A percentile compares a stretch with the other conserved stretches of the same genome.
phyloP scores from a whole-genome alignment of 495 filamentous ascomycete genomes.

The Acidiella bohemica region DNA sequence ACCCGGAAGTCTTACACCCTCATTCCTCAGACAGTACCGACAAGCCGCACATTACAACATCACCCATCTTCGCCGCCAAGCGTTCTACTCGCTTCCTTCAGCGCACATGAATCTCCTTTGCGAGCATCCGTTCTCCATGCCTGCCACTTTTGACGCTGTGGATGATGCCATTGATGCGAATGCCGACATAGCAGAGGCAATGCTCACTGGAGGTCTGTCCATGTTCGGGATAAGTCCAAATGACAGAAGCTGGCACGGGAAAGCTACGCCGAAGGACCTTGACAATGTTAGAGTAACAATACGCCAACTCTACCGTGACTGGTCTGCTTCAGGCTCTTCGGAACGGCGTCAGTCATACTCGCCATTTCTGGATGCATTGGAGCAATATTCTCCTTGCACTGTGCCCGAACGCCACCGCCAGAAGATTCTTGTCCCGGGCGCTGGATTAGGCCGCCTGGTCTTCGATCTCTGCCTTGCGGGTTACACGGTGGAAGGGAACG shows the following conservation, averaged over 20 bases:
- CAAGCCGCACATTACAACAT: slow-evolving; percentile 68
- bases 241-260: slow-evolving; percentile 43
- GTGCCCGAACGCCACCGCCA: slow-evolving; percentile 28
- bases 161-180: slow-evolving; percentile 80
- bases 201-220: slow-evolving; percentile 50
- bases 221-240: slow-evolving; percentile 43
- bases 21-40: slow-evolving; percentile 58
- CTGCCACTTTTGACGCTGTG: slow-evolving; percentile 59
- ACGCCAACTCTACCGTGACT: slow-evolving; percentile 89
- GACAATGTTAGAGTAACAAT: slow-evolving; percentile 86
- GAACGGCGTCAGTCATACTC: slow-evolving; percentile 67
- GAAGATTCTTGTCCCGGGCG: slow-evolving; percentile 74
- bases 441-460: slow-evolving; percentile 74
- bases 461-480: slow-evolving; percentile 72
- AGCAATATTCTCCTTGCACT: slow-evolving; percentile 30
- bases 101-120: slow-evolving; percentile 70
- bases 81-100: slow-evolving; percentile 81
- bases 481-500: slow-evolving; percentile 73
- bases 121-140: slow-evolving; percentile 63
- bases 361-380: slow-evolving; percentile 53
- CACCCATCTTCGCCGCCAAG: slow-evolving; percentile 76
- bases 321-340: slow-evolving; percentile 60
- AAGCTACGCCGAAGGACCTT: slow-evolving; percentile 54
- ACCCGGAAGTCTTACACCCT: neutral
- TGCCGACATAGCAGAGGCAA: slow-evolving; percentile 65